A percentile compares a stretch with the other conserved stretches of the same genome.
Conservation (phyloP, 2,329 filamentous ascomycete genomes). For the Huntiella decipiens region DNA sequence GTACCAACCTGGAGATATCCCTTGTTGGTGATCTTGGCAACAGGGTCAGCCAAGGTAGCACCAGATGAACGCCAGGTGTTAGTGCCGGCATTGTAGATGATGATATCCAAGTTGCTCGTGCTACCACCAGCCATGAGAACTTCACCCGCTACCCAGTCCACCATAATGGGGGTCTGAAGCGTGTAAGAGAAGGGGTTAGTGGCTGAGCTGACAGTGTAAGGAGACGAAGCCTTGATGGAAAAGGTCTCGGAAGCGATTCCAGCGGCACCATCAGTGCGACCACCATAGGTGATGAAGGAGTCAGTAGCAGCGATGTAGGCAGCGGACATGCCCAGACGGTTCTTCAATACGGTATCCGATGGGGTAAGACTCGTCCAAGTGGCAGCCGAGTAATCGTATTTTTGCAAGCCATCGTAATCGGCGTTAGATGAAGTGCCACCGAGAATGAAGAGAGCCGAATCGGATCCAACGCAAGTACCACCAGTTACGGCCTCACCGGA, state of each 20-base stretch:
- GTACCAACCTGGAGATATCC: slow-evolving; percentile 48
- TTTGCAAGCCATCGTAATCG: slow-evolving; percentile 58
- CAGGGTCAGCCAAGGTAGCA: slow-evolving; percentile 39
- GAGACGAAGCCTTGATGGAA: slow-evolving; percentile 44
- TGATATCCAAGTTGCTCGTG: slow-evolving; percentile 41
- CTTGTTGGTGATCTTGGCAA: slow-evolving; percentile 41
- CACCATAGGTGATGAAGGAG: slow-evolving; percentile 64
- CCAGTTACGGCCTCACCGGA: slow-evolving; percentile 54
- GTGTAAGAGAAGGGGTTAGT: slow-evolving; percentile 11
- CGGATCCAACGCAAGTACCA: slow-evolving; percentile 52
- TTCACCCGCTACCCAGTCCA: slow-evolving; percentile 53
- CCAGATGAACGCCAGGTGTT: slow-evolving; percentile 49
- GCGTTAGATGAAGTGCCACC: slow-evolving; percentile 42
- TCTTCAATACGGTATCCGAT: slow-evolving; percentile 35
- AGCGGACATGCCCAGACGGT: slow-evolving; percentile 56
- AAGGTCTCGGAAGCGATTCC: slow-evolving; percentile 55
- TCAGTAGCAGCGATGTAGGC: slow-evolving; percentile 52
- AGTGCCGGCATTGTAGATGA: slow-evolving; percentile 43
- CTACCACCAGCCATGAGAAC: slow-evolving; percentile 59
- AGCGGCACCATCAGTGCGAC: slow-evolving; percentile 40
- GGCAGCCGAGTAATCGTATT: slow-evolving; percentile 34
- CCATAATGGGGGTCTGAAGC: slow-evolving; percentile 38
- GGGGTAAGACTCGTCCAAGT: slow-evolving; percentile 31
- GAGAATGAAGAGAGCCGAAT: slow-evolving; percentile 57
- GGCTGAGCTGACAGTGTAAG: slow-evolving; percentile 37